A percentile compares a stretch with the other conserved stretches of the same genome.
Evolutionary conservation across 108 stramenopile genomes (phyloP).

Genomic region (Stephanodiscus minutulus): DNA sequence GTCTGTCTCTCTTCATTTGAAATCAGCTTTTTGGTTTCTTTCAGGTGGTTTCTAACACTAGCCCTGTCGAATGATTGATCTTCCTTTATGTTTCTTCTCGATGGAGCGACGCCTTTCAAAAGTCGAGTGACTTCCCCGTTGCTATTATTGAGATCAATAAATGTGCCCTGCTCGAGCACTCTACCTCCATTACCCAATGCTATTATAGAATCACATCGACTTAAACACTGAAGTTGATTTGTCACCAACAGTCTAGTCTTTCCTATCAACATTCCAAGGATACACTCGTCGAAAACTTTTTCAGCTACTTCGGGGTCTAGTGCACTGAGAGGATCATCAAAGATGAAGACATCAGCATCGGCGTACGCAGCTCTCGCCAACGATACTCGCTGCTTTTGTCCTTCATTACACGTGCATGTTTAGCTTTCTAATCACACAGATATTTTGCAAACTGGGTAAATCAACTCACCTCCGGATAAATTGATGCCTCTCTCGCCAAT

Average conservation of each 20-base stretch:
- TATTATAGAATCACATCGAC: constrained; percentile 73
- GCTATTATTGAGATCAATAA: constrained; percentile 58
- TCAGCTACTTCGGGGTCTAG: constrained; percentile 86
- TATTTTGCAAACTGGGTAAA: constrained; percentile 9
- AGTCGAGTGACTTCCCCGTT: constrained; percentile 74
- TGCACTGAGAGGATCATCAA: constrained; percentile 87
- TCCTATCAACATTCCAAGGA: constrained; percentile 56
- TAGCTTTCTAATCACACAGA: constrained; percentile 13
- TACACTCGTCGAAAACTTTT: constrained; percentile 79
- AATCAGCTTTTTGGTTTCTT: constrained; percentile 46
- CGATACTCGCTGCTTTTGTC: constrained; percentile 67
- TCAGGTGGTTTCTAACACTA: constrained; percentile 3
- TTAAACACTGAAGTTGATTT: constrained; percentile 82
- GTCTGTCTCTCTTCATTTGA: constrained; percentile 70
- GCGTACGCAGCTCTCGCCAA: constrained; percentile 88
- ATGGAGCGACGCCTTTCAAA: constrained; percentile 44
- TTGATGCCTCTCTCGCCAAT: constrained; percentile 96
- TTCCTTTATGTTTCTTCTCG: constrained; percentile 23
- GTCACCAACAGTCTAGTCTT: constrained; percentile 92
- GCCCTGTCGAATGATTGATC: background rate
- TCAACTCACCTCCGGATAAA: constrained; percentile 80
- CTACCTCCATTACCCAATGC: constrained; percentile 66
- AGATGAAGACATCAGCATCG: constrained; percentile 73
- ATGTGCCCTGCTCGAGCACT: constrained; percentile 79
- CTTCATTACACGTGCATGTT: constrained; percentile 26